Evolutionary conservation across 2,329 filamentous ascomycete genomes (phyloP).

Genomic region (Aspergillus aculeatinus): DNA sequence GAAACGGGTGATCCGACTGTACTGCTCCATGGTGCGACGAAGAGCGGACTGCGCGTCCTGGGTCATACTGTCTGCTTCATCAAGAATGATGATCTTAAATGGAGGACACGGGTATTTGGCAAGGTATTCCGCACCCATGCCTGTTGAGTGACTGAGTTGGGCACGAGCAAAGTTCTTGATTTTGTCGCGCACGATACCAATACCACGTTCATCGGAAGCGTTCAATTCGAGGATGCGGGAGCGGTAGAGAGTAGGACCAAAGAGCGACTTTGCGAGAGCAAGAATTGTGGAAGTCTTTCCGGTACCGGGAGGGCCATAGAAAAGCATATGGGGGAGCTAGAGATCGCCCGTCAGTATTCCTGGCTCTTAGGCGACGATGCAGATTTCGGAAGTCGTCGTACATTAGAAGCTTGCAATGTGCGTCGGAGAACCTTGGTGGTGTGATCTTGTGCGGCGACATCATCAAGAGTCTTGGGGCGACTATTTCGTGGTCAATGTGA

Average conservation of each 20-base stretch:
- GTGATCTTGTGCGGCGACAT: constrained; percentile 97
- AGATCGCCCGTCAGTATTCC: constrained; percentile 5
- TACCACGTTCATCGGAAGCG: constrained; percentile 97
- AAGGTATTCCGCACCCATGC: constrained; percentile 61
- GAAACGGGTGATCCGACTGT: constrained; percentile 93
- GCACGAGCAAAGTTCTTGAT: constrained; percentile 98
- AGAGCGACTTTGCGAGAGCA: constrained; percentile 94
- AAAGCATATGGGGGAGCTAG: constrained; percentile 95
- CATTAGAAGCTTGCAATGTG: constrained; percentile 91
- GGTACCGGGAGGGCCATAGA: constrained; percentile 95
- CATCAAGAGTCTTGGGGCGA: constrained; percentile 86
- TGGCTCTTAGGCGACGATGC: not conserved
- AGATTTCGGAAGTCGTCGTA: constrained; percentile 38
- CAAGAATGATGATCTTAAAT: constrained; percentile 98
- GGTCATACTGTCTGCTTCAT: constrained; percentile 98
- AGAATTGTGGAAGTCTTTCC: constrained; percentile 98
- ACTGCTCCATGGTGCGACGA: constrained; percentile 96
- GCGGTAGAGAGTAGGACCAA: constrained; percentile 90
- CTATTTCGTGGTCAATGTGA: constrained; percentile 48
- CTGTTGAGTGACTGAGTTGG: constrained; percentile 80
- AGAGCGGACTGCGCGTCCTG: constrained; percentile 95
- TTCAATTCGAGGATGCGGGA: constrained; percentile 97
- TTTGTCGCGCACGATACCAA: constrained; percentile 94
- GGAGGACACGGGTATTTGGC: constrained; percentile 86
- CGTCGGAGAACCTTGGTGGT: constrained; percentile 89